phyloP scores from a whole-genome alignment of 2,329 filamentous ascomycete genomes.

The Trichoderma breve region DNA sequence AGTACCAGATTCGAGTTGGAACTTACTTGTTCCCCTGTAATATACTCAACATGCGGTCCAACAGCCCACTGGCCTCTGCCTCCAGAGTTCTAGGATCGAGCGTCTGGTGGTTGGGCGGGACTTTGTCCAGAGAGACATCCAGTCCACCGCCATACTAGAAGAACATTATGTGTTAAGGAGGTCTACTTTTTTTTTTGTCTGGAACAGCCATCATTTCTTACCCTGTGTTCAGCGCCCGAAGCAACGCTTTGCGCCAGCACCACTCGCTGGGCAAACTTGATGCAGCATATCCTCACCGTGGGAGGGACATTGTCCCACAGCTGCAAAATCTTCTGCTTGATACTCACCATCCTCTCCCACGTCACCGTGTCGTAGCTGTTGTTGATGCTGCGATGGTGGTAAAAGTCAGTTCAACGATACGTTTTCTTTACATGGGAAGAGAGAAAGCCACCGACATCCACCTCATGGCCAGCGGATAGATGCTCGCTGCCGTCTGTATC shows the following conservation, averaged over 20 bases:
- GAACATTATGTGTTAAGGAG: constrained; percentile 25
- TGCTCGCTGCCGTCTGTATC: constrained; percentile 84
- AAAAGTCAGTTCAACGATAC: constrained; percentile 20
- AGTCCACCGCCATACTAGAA: constrained; percentile 46
- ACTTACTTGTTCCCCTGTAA: constrained; percentile 82
- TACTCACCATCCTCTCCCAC: constrained; percentile 84
- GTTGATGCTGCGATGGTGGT: constrained; percentile 63
- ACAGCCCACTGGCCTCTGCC: constrained; percentile 84
- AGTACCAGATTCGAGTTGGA: constrained; percentile 9
- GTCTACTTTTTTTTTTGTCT: background rate
- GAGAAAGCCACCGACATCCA: constrained; percentile 77
- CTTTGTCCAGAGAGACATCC: constrained; percentile 83
- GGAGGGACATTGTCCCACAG: constrained; percentile 80
- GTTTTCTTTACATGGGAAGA: background rate
- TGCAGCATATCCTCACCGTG: constrained; percentile 85
- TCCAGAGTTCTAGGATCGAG: constrained; percentile 80
- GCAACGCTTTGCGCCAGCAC: constrained; percentile 90
- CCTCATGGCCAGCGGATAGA: constrained; percentile 88
- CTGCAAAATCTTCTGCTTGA: constrained; percentile 84
- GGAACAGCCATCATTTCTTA: constrained; percentile 46
- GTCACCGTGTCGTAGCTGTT: constrained; percentile 76
- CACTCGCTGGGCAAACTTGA: constrained; percentile 95
- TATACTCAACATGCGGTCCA: constrained; percentile 82
- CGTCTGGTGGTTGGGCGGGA: constrained; percentile 78
- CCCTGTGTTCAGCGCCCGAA: constrained; percentile 74